Evolutionary conservation across 2,329 filamentous ascomycete genomes (phyloP), one percentile per base, ranked within the genome.

Genomic region (Fusarium piperis): DNA sequence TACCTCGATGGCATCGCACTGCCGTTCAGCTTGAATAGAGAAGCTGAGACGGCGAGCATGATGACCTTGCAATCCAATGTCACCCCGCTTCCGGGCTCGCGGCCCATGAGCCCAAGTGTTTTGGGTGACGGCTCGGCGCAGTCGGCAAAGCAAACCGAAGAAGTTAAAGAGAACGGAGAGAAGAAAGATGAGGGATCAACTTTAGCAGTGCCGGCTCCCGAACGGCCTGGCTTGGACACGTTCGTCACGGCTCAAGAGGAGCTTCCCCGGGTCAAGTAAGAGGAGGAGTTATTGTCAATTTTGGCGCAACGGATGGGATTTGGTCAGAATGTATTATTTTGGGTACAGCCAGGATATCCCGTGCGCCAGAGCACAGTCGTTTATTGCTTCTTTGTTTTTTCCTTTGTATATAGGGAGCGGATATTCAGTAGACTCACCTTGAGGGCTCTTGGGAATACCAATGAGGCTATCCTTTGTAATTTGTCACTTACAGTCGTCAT

Each of bases 11-110:
- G 92, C 0, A 88, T 93, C 30, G 91, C 93, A 0, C 88, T 93
- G 71, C 93, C 93, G 0, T 95, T 95, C 77, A 92, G 88, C 58
- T 79, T 95, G 12, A 87, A 87, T 60, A 87, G 86, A 70, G 87
- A 92, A n/a, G 87, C 88, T 4, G 87, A 89, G 3, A 92, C 89
- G 20, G 91, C 91, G 1, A 94, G 91, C 80, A 93, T 92, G 87
- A 81, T 91, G 56, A 94, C 92, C 0, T 80, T 94, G 28, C 83
- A 84, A 38, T 89, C 87, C 5, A 76, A 79, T 18, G 65, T 71
- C 57, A 81, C 74, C 16, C 76, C 77, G 5, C 61, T 70, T 11
- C 79, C 77, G 9, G 75, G 74, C 5, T 80, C 77, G 12, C 79
- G 69, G 55, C 80, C 81, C 3, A 77, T 80, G 68, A 85, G 79